Conservation (phyloP, 2,329 filamentous ascomycete genomes). For the Fusarium sp. region DNA sequence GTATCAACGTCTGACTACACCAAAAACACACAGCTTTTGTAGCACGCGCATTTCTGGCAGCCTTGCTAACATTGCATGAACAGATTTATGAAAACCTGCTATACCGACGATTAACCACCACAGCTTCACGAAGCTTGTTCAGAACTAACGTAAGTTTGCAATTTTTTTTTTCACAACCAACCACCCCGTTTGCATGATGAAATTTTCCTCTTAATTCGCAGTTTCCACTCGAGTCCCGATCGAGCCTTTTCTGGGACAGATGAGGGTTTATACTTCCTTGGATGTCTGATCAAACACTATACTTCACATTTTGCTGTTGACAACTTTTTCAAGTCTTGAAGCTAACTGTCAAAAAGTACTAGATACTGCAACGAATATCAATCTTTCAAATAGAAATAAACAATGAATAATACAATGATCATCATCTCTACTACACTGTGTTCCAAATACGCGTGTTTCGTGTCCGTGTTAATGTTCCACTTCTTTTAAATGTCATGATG, state of each 20-base stretch:
- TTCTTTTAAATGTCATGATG: background rate
- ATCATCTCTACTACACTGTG: background rate
- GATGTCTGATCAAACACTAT: constrained; percentile 72
- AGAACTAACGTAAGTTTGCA: constrained; percentile 35
- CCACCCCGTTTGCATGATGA: constrained; percentile 68
- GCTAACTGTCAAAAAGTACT: constrained; percentile 43
- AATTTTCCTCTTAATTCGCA: constrained; percentile 83
- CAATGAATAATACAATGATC: background rate
- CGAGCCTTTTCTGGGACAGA: constrained; percentile 75
- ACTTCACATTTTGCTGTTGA: constrained; percentile 26
- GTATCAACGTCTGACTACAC: constrained; percentile 81
- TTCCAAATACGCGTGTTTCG: background rate
- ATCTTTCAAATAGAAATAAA: background rate
- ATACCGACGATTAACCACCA: constrained; percentile 8
- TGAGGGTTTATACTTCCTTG: constrained; percentile 80
- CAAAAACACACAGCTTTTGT: constrained; percentile 18
- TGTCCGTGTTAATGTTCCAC: background rate
- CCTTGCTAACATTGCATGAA: constrained; percentile 39
- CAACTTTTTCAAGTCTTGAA: constrained; percentile 6
- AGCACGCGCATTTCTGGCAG: constrained; percentile 10
- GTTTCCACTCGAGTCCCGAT: constrained; percentile 84
- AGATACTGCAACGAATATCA: background rate
- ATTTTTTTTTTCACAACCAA: constrained; percentile 17
- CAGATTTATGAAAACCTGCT: constrained; percentile 24
- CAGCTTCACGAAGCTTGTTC: constrained; percentile 15